Evolutionary conservation across 2,329 filamentous ascomycete species (phyloP).

Genomic region (Fusarium sambucinum): DNA sequence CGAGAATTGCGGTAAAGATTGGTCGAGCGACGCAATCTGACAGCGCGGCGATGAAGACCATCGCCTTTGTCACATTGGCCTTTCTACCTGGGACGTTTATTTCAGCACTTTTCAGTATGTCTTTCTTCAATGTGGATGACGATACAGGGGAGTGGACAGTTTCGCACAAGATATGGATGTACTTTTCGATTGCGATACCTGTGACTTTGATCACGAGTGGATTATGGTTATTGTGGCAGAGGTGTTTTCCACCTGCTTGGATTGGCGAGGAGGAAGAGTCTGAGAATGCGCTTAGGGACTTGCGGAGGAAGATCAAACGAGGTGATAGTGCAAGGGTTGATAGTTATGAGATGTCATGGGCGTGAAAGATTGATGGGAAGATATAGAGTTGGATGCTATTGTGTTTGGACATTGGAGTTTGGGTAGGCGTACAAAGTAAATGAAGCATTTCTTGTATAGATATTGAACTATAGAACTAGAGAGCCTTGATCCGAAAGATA

Average conservation of each 20-base stretch:
- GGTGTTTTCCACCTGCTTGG: neutral
- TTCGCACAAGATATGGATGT: conserved; percentile 53
- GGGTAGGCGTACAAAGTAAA: neutral
- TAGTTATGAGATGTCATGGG: neutral
- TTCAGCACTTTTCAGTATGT: conserved; percentile 61
- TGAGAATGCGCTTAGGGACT: neutral
- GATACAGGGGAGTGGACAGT: conserved; percentile 46
- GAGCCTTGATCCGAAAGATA: neutral
- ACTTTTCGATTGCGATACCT: conserved; percentile 51
- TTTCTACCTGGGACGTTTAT: conserved; percentile 67
- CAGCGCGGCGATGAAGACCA: conserved; percentile 64
- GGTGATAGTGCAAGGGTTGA: neutral
- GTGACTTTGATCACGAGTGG: conserved; percentile 44
- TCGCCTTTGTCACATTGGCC: conserved; percentile 61
- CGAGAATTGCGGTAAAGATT: conserved; percentile 55
- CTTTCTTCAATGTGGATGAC: conserved; percentile 55
- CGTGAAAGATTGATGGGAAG: neutral
- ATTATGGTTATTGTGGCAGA: conserved; percentile 40
- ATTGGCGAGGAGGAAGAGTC: conserved; percentile 26
- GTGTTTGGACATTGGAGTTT: neutral
- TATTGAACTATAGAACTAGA: neutral
- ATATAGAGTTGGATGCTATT: too few relatives aligned
- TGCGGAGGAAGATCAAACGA: neutral
- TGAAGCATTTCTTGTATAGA: neutral
- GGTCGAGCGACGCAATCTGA: conserved; percentile 58